Evolutionary conservation across 768 basidiomycete species (phyloP).

Genomic region (Amanita thiersii): DNA sequence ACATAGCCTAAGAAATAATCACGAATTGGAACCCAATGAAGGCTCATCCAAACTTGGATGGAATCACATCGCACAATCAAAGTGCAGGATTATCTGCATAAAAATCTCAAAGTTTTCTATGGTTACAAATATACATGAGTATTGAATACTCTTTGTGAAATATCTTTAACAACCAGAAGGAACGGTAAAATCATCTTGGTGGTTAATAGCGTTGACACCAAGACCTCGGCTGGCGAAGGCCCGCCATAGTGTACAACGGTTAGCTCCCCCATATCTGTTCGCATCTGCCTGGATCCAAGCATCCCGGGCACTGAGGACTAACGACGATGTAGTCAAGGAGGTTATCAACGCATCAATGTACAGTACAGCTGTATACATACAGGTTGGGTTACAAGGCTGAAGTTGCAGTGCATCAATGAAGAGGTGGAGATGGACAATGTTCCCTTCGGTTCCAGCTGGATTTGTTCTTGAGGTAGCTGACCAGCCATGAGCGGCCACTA

Average conservation of each 20-base stretch:
- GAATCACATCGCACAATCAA: too few relatives aligned
- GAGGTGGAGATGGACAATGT: constrained; percentile 26
- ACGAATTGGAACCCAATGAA: too few relatives aligned
- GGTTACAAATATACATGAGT: too few relatives aligned
- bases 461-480: constrained; percentile 18
- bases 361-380: constrained; percentile 10
- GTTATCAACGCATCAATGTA: not conserved
- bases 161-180: constrained; percentile 23
- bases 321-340: not conserved
- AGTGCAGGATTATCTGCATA: too few relatives aligned
- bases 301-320: constrained; percentile 33
- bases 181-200: constrained; percentile 17
- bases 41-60: too few relatives aligned
- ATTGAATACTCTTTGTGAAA: too few relatives aligned
- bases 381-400: constrained; percentile 24
- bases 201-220: constrained; percentile 25
- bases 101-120: too few relatives aligned
- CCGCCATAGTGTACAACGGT: constrained; percentile 36
- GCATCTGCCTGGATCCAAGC: constrained; percentile 44
- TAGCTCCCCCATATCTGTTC: constrained; percentile 35
- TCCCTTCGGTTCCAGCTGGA: constrained; percentile 20
- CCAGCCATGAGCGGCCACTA: constrained; percentile 12
- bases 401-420: constrained; percentile 27
- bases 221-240: constrained; percentile 40
- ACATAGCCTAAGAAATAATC: too few relatives aligned